Evolutionary conservation across 1,284 basidiomycete genomes (phyloP), one percentile per base, ranked within the genome.

Genomic region (Hypsizygus ulmarius): DNA sequence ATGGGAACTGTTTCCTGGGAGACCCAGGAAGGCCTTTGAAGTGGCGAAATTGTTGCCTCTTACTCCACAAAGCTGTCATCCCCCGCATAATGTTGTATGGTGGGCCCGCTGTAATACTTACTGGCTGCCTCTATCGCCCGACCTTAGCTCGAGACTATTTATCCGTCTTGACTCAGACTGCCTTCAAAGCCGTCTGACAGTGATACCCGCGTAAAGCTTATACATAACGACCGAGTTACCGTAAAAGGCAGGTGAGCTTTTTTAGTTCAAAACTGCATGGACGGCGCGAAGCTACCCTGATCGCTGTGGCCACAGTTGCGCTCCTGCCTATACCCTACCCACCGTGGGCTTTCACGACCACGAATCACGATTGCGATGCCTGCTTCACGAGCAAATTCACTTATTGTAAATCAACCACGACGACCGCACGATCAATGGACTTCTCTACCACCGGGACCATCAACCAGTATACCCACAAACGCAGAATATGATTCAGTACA

Each of bases 321-420:
- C 25, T 39, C 30, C 40, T 27, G 25, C 39, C 25, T 48, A 56
- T 55, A 56, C 58, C 52, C 58, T 44, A 52, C 49, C 54, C 54
- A 36, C 28, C 27, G 47, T 38, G 46, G 52, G 47, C 37, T 46
- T 35, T 51, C 11, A 59, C 51, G 54, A 55, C 48, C 18, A 25
- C 42, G 32, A 9, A 52, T 50, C 50, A 50, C 49, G 40, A 18
- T 16, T 34, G 37, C 49, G 11, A 57, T 49, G 46, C 45, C 43
- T 43, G 29, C 38, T 35, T 32, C 50, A 41, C 50, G 41, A 51
- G 41, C n/a, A 18, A 30, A 27, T 33, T 34, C 36, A 12, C 39
- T 30, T 27, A 42, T 30, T 39, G 41, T 39, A 25, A 29, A 52
- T 50, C 52, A 49, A 50, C 55, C 43, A 35, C 53, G 53, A 57